Percentiles rank a stretch among this genome's conserved stretches.
These are phyloP conservation scores for Cladosporium austrohemisphaericum DNA, from an alignment of 2,329 filamentous ascomycete genomes.

Conservation along the genomic window DNA sequence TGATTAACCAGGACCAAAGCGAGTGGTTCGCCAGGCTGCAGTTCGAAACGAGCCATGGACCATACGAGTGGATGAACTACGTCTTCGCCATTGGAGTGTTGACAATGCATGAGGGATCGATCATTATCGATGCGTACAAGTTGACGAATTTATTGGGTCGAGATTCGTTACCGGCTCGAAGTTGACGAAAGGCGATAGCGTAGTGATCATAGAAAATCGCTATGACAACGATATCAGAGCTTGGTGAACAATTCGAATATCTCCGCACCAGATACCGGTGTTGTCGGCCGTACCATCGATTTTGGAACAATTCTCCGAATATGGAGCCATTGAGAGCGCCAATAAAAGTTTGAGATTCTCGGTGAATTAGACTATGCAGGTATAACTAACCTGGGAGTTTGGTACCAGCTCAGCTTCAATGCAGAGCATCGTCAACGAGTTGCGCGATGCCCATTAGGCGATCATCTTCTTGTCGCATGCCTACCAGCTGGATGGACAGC, in stretches of 20 bases:
- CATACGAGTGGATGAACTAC: conserved; percentile 25
- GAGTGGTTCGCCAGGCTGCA: conserved; percentile 27
- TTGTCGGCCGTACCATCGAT: too few relatives aligned
- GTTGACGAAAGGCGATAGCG: too few relatives aligned
- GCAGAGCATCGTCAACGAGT: conserved; percentile 28
- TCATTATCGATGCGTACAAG: conserved; percentile 26
- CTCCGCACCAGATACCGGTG: too few relatives aligned
- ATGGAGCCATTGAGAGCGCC: too few relatives aligned
- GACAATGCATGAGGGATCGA: conserved; percentile 21
- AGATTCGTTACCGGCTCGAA: not conserved
- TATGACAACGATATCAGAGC: too few relatives aligned
- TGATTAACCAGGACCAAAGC: conserved; percentile 21
- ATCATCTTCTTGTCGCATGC: conserved; percentile 32
- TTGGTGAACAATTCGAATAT: too few relatives aligned
- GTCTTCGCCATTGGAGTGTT: conserved; percentile 25
- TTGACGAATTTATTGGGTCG: conserved; percentile 23
- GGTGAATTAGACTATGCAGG: too few relatives aligned
- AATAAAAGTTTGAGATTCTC: too few relatives aligned
- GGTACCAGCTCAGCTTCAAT: too few relatives aligned
- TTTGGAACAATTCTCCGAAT: too few relatives aligned
- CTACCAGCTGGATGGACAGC: conserved; percentile 32
- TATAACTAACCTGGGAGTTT: too few relatives aligned
- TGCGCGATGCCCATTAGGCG: conserved; percentile 25
- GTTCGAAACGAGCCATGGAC: conserved; percentile 21
- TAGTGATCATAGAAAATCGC: too few relatives aligned